Base-by-base conservation (phyloP, 1,284 basidiomycete species). In the Irpex sp. region DNA sequence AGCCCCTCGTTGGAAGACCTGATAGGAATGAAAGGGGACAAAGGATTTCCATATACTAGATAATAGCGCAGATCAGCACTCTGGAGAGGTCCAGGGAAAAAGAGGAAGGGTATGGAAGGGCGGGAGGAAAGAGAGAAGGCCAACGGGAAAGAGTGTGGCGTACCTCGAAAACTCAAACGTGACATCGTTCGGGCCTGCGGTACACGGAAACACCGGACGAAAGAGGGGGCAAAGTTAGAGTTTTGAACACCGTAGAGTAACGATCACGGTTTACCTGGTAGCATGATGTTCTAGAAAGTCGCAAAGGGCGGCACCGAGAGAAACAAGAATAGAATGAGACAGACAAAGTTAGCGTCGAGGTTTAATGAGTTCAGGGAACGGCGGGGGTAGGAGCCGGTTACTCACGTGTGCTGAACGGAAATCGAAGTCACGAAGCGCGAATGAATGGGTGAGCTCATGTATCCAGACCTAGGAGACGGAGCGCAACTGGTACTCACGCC, bases 1-100 rank as follows among this genome's bases (percentile, higher is more conserved):
- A 35, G 89, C 94, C 7, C 95, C 92, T 49, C 90, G 82, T 70
- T 90, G 88, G 72, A 94, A 94, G 35, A 92, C 87, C 74, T 94
- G 90, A 60, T 86, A 85, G 62, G 90, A 83, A 53, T 88, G 86
- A 72, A 92, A 89, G 1, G 95, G 95, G 59, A 98, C 90, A 71
- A 93, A 94, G 9, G 84, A 72, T 61, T 83, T 80, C 95, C 95
- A 97, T 65, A 96, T 92, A 55, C 91, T 92, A 65, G 58, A 61
- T 37, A 46, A 46, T 46, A 46, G 13, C 17, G 55, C 3, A 33
- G 1, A 33, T 33, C 31, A 33, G 31, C 31, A 33, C 31, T 33
- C 31, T 6, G 6, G 61, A 8, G 49, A 50, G n/a, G 39, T 47
- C 33, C 31, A 58, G 8, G 43, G 51, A 51, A 37, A n/a, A n/a